Evolutionary conservation across 2,329 filamentous ascomycete species (phyloP).

Genomic region (Ploettnerulaceae sp.): DNA sequence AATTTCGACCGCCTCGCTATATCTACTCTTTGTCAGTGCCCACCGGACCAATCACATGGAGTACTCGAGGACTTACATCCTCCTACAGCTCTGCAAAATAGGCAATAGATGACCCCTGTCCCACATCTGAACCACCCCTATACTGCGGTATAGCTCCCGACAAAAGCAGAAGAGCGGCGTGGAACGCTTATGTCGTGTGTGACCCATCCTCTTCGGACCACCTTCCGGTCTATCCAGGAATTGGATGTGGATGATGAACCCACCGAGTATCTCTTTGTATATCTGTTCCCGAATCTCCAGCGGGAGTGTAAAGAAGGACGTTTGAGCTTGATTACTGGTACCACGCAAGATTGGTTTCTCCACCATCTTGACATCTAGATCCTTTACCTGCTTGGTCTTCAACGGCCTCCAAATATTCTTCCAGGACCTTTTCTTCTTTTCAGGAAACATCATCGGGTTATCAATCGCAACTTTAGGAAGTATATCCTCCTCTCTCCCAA

Average conservation of each 20-base stretch:
- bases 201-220: conserved; percentile 3
- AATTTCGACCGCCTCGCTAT: conserved; percentile 18
- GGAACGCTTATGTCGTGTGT: conserved; percentile 9
- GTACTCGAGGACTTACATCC: conserved; percentile 14
- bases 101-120: conserved; percentile 10
- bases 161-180: background rate
- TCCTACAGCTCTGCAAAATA: conserved; percentile 15
- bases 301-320: conserved; percentile 13
- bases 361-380: too few relatives aligned
- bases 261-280: conserved; percentile 14
- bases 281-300: conserved; percentile 16
- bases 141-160: background rate
- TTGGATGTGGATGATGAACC: conserved; percentile 16
- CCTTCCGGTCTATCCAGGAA: conserved; percentile 7
- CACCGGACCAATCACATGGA: background rate
- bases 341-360: background rate
- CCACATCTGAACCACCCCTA: background rate
- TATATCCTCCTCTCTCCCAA: conserved; percentile 2
- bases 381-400: background rate
- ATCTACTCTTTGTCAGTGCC: conserved; percentile 12
- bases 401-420: background rate
- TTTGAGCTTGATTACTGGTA: conserved; percentile 4
- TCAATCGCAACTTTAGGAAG: too few relatives aligned
- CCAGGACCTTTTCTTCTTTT: background rate
- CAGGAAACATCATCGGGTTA: too few relatives aligned